These are phyloP conservation scores for Aspergillus funiculosus DNA, from an alignment of 495 filamentous ascomycete genomes.

Conservation along the genomic window DNA sequence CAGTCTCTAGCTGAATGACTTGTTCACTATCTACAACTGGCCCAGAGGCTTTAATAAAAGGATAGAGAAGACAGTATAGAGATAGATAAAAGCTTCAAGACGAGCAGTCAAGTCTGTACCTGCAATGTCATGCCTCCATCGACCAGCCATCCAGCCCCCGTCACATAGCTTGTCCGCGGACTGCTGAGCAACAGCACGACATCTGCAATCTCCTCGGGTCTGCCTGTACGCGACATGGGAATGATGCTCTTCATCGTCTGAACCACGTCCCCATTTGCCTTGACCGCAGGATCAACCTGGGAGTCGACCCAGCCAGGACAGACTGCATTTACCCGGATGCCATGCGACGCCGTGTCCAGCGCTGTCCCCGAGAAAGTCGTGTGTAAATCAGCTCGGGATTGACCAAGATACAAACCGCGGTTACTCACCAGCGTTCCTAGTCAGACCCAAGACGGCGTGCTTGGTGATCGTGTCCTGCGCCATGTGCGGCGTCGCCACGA, in stretches of 20 bases:
- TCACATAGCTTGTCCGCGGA: slow-evolving; percentile 12
- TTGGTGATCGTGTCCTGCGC: neutral
- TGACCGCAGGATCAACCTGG: neutral
- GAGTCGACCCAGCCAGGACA: neutral
- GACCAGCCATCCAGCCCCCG: slow-evolving; percentile 4
- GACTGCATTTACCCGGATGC: slow-evolving; percentile 3
- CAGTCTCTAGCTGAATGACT: too few species aligned
- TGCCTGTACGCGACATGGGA: slow-evolving; percentile 1
- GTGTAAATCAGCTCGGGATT: slow-evolving; percentile 2
- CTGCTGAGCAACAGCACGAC: slow-evolving; percentile 7
- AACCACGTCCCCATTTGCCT: neutral
- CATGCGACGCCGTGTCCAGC: slow-evolving; percentile 1
- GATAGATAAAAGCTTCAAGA: too few species aligned
- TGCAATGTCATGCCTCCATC: slow-evolving; percentile 7
- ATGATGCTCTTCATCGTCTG: neutral
- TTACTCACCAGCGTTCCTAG: slow-evolving; percentile 3
- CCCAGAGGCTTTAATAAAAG: too few species aligned
- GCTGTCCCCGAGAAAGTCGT: neutral
- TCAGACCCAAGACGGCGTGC: neutral
- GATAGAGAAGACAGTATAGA: too few species aligned
- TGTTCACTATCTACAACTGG: too few species aligned
- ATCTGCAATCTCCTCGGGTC: slow-evolving; percentile 10
- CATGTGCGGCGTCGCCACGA: neutral
- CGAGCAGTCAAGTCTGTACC: neutral
- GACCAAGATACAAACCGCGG: neutral